phyloP scores from a whole-genome alignment of 169 alveolate species.

The Plasmodium gonderi region DNA sequence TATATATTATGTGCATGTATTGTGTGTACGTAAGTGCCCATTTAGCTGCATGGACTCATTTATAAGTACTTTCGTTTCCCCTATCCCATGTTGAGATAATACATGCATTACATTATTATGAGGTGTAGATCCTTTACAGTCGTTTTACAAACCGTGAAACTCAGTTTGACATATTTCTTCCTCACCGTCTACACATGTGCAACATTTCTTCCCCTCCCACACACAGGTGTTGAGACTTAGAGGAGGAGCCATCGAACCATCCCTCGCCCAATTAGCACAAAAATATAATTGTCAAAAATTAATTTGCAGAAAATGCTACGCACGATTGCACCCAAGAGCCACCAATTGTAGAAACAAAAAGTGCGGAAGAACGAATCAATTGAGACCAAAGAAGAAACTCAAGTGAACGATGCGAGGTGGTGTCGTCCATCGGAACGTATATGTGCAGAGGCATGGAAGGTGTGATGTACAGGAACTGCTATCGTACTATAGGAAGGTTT shows the following conservation, averaged over 20 bases:
- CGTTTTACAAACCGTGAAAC: no score
- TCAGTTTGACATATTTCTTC: no score
- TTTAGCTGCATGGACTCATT: background rate
- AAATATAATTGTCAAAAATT: slow-evolving; percentile 99
- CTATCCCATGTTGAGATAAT: no score
- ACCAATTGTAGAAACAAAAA: slow-evolving; percentile 99
- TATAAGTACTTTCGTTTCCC: no score
- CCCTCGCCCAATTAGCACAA: slow-evolving; percentile 98
- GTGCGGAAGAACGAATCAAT: slow-evolving; percentile 99
- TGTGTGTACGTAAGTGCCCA: background rate
- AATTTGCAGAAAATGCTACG: slow-evolving; percentile 99
- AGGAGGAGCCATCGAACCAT: slow-evolving; percentile 99
- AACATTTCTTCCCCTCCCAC: background rate
- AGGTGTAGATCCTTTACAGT: no score
- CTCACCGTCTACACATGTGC: background rate
- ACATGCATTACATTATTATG: no score
- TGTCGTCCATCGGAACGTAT: background rate
- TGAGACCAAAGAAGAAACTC: slow-evolving; percentile 99
- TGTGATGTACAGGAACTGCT: no score
- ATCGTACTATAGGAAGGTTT: background rate
- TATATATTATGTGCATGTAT: background rate
- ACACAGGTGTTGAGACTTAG: slow-evolving; percentile 93
- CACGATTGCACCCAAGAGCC: slow-evolving; percentile 99
- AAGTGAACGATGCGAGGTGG: slow-evolving; percentile 82
- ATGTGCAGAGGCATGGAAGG: background rate